These are phyloP conservation scores for Alternaria triticimaculans DNA, from an alignment of 2,329 filamentous ascomycete species.

Conservation along the genomic window DNA sequence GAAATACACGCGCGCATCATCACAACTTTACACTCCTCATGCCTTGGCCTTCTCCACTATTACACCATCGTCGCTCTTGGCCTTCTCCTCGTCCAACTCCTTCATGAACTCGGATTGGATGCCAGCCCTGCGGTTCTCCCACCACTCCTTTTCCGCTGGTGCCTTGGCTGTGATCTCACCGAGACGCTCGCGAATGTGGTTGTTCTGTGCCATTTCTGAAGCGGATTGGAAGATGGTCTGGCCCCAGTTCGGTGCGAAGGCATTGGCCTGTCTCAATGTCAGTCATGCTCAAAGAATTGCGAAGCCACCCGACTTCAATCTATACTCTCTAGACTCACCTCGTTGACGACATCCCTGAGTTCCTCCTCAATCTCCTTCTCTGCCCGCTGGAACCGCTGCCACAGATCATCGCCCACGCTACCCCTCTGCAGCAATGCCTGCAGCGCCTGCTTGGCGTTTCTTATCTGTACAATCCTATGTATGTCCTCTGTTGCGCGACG, in stretches of 20 bases:
- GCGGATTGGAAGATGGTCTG: slow-evolving; percentile 96
- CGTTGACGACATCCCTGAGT: slow-evolving; percentile 88
- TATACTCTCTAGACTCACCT: slow-evolving; percentile 64
- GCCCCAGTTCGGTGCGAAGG: slow-evolving; percentile 86
- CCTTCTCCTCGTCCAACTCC: slow-evolving; percentile 72
- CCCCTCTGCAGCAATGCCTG: slow-evolving; percentile 83
- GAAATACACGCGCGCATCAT: not conserved
- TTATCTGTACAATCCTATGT: slow-evolving; percentile 85
- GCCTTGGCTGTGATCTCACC: slow-evolving; percentile 76
- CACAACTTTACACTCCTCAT: not conserved
- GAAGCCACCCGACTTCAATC: not conserved
- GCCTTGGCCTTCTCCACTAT: slow-evolving; percentile 18
- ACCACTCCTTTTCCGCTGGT: slow-evolving; percentile 83
- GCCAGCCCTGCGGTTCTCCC: slow-evolving; percentile 79
- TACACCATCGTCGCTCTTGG: slow-evolving; percentile 31
- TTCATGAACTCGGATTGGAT: slow-evolving; percentile 83
- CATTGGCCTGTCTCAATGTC: slow-evolving; percentile 74
- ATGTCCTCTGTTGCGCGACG: slow-evolving; percentile 93
- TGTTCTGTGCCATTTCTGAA: slow-evolving; percentile 92
- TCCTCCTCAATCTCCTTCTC: slow-evolving; percentile 99
- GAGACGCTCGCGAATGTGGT: slow-evolving; percentile 74
- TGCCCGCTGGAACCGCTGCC: slow-evolving; percentile 87
- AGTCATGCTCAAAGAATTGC: not conserved
- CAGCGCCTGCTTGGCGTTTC: slow-evolving; percentile 86
- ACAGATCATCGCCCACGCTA: slow-evolving; percentile 93